Conservation (phyloP, 371 early-diverging fungal species). For the Rhizomucor pusillus region DNA sequence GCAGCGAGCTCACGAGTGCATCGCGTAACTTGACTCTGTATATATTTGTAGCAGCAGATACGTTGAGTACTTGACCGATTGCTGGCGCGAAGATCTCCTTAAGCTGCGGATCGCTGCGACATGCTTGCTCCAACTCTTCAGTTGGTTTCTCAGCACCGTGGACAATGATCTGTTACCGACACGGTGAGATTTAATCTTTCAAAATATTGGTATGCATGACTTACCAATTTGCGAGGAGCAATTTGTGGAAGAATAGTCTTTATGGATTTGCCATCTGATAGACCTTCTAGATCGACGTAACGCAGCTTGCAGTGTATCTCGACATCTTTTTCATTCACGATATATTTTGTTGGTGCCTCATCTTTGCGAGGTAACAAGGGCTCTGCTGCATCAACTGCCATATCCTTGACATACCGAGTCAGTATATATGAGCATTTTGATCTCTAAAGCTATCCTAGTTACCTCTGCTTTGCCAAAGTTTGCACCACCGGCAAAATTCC, state of each 20-base stretch:
- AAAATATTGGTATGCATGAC: conserved; percentile 4
- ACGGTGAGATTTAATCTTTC: background rate
- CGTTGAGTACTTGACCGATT: conserved; percentile 80
- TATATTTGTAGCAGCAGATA: conserved; percentile 84
- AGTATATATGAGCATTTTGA: background rate
- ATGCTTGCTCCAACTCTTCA: conserved; percentile 56
- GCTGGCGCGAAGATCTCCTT: conserved; percentile 82
- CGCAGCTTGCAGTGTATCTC: conserved; percentile 67
- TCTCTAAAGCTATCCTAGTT: background rate
- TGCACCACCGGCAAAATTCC: conserved; percentile 38
- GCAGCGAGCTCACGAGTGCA: conserved; percentile 77
- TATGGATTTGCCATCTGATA: conserved; percentile 84
- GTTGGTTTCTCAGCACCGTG: conserved; percentile 78
- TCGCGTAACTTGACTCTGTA: conserved; percentile 82
- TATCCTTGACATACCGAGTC: conserved; percentile 19
- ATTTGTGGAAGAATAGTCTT: conserved; percentile 84
- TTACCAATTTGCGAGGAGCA: conserved; percentile 82
- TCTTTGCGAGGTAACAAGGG: conserved; percentile 48
- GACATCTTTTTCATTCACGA: conserved; percentile 53
- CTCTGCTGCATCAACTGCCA: conserved; percentile 41
- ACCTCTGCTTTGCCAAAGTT: conserved; percentile 50
- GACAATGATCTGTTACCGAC: conserved; percentile 64
- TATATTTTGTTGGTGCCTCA: conserved; percentile 77
- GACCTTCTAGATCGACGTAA: conserved; percentile 91
- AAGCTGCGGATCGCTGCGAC: conserved; percentile 63